These are phyloP conservation scores for Fusarium tanahbumbuense DNA, from an alignment of 2,329 filamentous ascomycete species.

Conservation along the genomic window DNA sequence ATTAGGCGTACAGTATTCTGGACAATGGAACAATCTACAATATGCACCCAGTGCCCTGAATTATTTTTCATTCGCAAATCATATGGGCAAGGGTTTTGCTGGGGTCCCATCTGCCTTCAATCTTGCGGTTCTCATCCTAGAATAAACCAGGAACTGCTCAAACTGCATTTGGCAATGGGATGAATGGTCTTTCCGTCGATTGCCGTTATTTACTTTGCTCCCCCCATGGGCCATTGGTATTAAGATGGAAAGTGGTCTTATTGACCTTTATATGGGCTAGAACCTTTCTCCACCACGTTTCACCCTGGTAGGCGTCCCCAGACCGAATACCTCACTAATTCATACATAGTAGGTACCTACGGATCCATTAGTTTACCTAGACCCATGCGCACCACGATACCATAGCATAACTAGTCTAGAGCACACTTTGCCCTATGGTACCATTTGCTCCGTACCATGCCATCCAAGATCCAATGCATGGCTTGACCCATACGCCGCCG, in stretches of 20 bases:
- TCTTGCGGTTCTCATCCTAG: background rate
- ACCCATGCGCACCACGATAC: background rate
- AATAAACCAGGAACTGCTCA: background rate
- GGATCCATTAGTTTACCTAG: background rate
- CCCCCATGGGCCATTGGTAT: constrained; percentile 7
- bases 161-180: background rate
- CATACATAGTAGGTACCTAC: background rate
- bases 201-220: constrained; percentile 12
- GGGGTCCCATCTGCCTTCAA: background rate
- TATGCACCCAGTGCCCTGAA: constrained; percentile 6
- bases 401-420: background rate
- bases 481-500: constrained; percentile 26
- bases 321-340: constrained; percentile 20
- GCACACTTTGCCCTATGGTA: constrained; percentile 13
- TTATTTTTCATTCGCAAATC: background rate
- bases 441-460: constrained; percentile 32
- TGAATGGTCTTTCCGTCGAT: background rate
- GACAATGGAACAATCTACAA: background rate
- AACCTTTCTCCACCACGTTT: constrained; percentile 34
- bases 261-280: constrained; percentile 28
- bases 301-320: constrained; percentile 31
- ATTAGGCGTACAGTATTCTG: background rate
- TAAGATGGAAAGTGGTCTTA: constrained; percentile 10
- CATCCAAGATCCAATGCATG: background rate
- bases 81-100: constrained; percentile 13